Evolutionary conservation across 2,329 filamentous ascomycete species (phyloP).

Genomic region (Sporothrix pallida): DNA sequence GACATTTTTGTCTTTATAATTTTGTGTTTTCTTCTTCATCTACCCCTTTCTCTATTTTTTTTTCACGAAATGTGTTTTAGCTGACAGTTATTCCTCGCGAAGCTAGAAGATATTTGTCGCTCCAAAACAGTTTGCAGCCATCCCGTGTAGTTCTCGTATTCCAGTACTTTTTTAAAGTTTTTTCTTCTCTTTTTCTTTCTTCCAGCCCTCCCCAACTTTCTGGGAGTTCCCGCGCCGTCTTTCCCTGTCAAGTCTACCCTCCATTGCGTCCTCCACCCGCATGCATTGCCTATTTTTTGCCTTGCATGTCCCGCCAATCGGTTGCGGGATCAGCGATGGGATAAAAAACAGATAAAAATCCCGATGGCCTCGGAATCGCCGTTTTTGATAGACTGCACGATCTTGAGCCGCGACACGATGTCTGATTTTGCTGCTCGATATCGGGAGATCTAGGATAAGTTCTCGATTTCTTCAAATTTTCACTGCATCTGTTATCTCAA

Average conservation of each 20-base stretch:
- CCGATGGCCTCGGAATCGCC: constrained; percentile 12
- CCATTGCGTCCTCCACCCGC: not conserved
- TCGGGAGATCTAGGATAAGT: not conserved
- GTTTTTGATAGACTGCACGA: not conserved
- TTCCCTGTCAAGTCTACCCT: not conserved
- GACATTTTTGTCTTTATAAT: too few relatives aligned
- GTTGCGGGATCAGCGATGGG: not conserved
- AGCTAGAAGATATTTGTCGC: not conserved
- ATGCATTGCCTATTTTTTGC: constrained; percentile 1
- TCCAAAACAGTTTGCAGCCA: not conserved
- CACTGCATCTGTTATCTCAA: not conserved
- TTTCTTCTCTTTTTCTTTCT: not conserved
- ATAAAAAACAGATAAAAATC: not conserved
- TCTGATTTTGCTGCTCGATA: not conserved
- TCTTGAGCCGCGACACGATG: constrained; percentile 6
- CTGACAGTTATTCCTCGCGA: not conserved
- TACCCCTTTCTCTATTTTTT: not conserved
- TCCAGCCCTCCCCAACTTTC: not conserved
- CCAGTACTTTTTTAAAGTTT: not conserved
- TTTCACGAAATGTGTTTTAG: not conserved
- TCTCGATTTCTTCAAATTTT: not conserved
- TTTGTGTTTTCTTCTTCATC: not conserved
- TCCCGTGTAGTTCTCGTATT: constrained; percentile 19
- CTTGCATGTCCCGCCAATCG: constrained; percentile 22
- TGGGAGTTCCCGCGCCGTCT: constrained; percentile 17